Percentiles rank a stretch among this genome's conserved stretches.
Evolutionary conservation across 306 rosid species (phyloP).

Genomic region (Vigna trinervia): DNA sequence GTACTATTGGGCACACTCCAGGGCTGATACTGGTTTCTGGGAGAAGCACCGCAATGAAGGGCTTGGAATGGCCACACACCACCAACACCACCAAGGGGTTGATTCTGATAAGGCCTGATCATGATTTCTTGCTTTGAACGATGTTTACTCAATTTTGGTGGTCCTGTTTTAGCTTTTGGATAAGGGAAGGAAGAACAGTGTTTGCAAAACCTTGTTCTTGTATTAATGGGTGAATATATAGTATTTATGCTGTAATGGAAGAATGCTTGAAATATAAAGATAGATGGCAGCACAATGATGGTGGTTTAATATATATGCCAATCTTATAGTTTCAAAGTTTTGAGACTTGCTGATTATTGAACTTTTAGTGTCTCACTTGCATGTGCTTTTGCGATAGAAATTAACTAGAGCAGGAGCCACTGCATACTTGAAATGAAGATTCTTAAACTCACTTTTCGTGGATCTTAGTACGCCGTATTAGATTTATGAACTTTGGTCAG

Average conservation of each 20-base stretch:
- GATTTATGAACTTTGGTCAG: no score
- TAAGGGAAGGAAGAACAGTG: constrained; percentile 34
- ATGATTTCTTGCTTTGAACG: not conserved
- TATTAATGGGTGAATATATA: constrained; percentile 30
- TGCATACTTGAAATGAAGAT: not conserved
- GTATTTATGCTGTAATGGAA: constrained; percentile 36
- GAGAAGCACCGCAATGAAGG: constrained; percentile 85
- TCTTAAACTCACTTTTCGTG: not conserved
- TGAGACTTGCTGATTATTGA: constrained; percentile 14
- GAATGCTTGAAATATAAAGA: constrained; percentile 40
- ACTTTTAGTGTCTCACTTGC: not conserved
- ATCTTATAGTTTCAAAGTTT: constrained; percentile 26
- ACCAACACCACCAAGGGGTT: constrained; percentile 51
- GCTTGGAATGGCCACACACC: constrained; percentile 65
- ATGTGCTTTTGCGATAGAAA: not conserved
- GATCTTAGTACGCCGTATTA: no score
- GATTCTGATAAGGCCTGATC: constrained; percentile 65
- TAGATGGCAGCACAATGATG: constrained; percentile 35
- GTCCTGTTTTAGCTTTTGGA: constrained; percentile 31
- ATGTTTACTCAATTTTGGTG: constrained; percentile 51
- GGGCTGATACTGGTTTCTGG: constrained; percentile 97
- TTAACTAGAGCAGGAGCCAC: not conserved
- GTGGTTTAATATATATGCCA: constrained; percentile 38
- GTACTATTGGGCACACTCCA: constrained; percentile 86
- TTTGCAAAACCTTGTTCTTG: constrained; percentile 34